A percentile compares a stretch with the other conserved stretches of the same genome.
These are phyloP conservation scores for Hypoxylon subgilvum DNA, from an alignment of 495 filamentous ascomycete genomes.

Conservation along the genomic window DNA sequence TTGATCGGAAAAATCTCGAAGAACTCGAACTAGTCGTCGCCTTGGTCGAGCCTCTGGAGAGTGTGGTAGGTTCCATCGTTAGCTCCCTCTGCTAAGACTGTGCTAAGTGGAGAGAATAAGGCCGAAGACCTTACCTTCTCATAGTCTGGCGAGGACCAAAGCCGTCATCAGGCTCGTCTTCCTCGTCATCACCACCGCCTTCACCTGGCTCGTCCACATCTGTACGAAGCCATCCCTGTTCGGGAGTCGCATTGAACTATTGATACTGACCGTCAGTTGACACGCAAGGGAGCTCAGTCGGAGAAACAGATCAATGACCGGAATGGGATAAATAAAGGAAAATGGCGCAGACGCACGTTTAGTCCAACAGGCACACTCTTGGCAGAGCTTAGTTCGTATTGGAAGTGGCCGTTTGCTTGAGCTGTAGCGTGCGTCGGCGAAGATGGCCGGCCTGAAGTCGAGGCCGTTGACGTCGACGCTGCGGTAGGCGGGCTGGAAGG, in stretches of 20 bases:
- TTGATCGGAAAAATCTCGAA: constrained; percentile 34
- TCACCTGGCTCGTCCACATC: constrained; percentile 14
- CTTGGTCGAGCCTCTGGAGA: constrained; percentile 23
- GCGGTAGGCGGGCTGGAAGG: constrained; percentile 2
- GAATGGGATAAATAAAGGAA: constrained; percentile 3
- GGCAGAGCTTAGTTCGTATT: constrained; percentile 24
- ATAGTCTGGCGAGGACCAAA: constrained; percentile 13
- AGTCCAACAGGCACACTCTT: constrained; percentile 6
- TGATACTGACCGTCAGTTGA: neutral
- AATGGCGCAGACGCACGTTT: constrained; percentile 1
- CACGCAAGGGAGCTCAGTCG: constrained; percentile 5
- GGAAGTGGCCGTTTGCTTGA: constrained; percentile 7
- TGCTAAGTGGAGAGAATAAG: neutral
- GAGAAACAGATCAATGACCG: constrained; percentile 8
- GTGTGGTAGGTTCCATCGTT: constrained; percentile 14
- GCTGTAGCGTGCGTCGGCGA: constrained; percentile 8
- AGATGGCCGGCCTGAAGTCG: neutral
- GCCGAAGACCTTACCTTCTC: constrained; percentile 15
- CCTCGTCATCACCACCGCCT: constrained; percentile 15
- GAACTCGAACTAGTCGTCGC: constrained; percentile 21
- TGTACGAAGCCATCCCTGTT: constrained; percentile 17
- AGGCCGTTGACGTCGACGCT: neutral
- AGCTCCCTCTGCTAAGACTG: constrained; percentile 2
- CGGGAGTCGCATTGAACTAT: constrained; percentile 25
- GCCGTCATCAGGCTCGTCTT: constrained; percentile 16